Evolutionary conservation across 2,329 filamentous ascomycete species (phyloP), one percentile per base, ranked within the genome.

Genomic region (Diplodia intermedia): DNA sequence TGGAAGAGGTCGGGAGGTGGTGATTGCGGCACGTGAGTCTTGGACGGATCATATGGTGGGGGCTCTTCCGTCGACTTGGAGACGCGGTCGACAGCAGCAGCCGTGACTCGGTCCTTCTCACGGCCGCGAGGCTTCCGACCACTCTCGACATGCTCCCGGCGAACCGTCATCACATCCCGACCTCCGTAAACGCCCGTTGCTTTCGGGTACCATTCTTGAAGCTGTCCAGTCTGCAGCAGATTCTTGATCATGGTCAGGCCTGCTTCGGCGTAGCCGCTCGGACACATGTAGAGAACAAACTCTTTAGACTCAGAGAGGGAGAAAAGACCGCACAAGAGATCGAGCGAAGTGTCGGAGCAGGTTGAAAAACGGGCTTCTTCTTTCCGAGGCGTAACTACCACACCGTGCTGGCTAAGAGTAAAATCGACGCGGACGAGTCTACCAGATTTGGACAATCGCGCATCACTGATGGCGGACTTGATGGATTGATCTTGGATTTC

Each of bases 281-380:
- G 20, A 6, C 31, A 50, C 50, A 65, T 55, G 26, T 65, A 65
- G 11, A 65, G 36, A 12, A 15, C 20, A 15, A 65, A 55, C n/a
- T 43, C 31, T 2, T 7, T 20, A 1, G 62, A 23, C 9, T 65
- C 62, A 7, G 49, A 38, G 20, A 65, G 62, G 12, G 33, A 55
- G 49, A 65, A 65, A 5, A 65, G 62, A 23, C 62, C 62, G 26
- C n/a, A 53, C 18, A 65, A 47, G 31, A 65, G 50, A 4, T 65
- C 62, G 23, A 54, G 62, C 11, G 62, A 29, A 20, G 62, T 65
- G 50, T 65, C 62, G 23, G 49, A 54, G 23, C 43, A 52, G 18
- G 62, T 29, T 15, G 36, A 15, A 23, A 65, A 65, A 18, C 36
- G 26, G n/a, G 31, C 18, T 11, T 65, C 50, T 31, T 65, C 49